Evolutionary conservation across 129 eudicot species (phyloP).

Genomic region (Tagetes erecta): DNA sequence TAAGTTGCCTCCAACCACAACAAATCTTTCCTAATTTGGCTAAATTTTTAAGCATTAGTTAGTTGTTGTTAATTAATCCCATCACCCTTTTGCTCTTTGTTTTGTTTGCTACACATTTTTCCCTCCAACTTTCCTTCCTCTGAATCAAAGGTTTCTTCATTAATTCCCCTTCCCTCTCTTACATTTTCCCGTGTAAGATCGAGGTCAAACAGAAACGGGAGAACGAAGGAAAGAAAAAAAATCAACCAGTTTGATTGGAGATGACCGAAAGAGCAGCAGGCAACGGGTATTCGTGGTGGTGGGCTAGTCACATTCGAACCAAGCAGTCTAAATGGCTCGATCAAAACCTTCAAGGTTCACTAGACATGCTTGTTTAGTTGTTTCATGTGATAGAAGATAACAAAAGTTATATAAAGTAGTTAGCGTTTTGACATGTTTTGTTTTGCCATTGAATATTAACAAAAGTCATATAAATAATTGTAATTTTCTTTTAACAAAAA

Average conservation of each 20-base stretch:
- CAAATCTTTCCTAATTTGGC: slow-evolving; percentile 26
- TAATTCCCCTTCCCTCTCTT: slow-evolving; percentile 18
- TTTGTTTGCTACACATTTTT: slow-evolving; percentile 39
- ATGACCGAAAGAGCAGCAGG: slow-evolving; percentile 85
- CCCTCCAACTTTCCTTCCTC: slow-evolving; percentile 38
- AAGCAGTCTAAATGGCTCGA: slow-evolving; percentile 95
- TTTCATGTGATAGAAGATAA: not conserved
- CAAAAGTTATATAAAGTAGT: too few relatives aligned
- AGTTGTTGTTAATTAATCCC: slow-evolving; percentile 23
- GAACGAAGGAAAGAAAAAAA: slow-evolving; percentile 17
- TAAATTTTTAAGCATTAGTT: not conserved
- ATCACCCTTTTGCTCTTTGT: slow-evolving; percentile 35
- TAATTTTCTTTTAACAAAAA: not conserved
- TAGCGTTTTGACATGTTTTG: too few relatives aligned
- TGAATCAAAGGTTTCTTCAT: slow-evolving; percentile 10
- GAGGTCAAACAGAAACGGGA: slow-evolving; percentile 1
- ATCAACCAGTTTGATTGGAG: slow-evolving; percentile 18
- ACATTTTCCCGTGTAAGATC: slow-evolving; percentile 19
- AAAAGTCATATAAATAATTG: not conserved
- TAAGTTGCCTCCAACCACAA: slow-evolving; percentile 22
- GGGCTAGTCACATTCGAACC: slow-evolving; percentile 88
- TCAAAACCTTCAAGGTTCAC: slow-evolving; percentile 78
- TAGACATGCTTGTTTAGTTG: not conserved
- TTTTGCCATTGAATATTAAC: not conserved
- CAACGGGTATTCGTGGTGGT: slow-evolving; percentile 93